phyloP scores from a whole-genome alignment of 768 basidiomycete genomes.

The Amanita subjunquillea region DNA sequence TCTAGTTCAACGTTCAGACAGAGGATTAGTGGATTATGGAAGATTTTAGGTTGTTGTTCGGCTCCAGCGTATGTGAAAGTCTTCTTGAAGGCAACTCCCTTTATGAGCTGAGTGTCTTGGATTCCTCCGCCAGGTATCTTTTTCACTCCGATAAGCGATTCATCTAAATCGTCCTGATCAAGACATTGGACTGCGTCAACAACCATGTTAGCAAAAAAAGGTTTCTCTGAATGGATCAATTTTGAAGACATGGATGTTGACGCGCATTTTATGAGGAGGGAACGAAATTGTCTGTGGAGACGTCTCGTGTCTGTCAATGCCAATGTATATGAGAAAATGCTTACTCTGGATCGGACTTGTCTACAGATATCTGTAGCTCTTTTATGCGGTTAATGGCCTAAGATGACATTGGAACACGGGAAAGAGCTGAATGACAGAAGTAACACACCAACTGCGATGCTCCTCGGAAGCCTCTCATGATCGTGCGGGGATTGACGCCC shows the following conservation, averaged over 20 bases:
- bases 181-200: conserved; percentile 92
- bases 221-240: conserved; percentile 96
- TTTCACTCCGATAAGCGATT: conserved; percentile 93
- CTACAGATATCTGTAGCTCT: conserved; percentile 81
- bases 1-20: conserved; percentile 97
- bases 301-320: conserved; percentile 7
- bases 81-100: conserved; percentile 97
- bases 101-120: conserved; percentile 87
- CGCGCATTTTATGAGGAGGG: conserved; percentile 91
- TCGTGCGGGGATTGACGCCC: conserved; percentile 93
- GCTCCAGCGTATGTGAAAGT: conserved; percentile 99
- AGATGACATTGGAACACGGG: conserved; percentile 5
- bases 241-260: conserved; percentile 99
- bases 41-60: conserved; percentile 95
- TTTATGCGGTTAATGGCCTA: conserved; percentile 84
- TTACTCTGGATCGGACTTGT: conserved; percentile 85
- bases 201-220: conserved; percentile 98
- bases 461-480: conserved; percentile 91
- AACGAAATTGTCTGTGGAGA: conserved; percentile 70
- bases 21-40: conserved; percentile 80
- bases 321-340: conserved; percentile 17
- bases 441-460: conserved; percentile 72
- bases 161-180: conserved; percentile 90
- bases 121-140: conserved; percentile 96
- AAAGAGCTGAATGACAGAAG: conserved; percentile 2